phyloP scores from a whole-genome alignment of 2,329 filamentous ascomycete species.

The Botryotinia convoluta region DNA sequence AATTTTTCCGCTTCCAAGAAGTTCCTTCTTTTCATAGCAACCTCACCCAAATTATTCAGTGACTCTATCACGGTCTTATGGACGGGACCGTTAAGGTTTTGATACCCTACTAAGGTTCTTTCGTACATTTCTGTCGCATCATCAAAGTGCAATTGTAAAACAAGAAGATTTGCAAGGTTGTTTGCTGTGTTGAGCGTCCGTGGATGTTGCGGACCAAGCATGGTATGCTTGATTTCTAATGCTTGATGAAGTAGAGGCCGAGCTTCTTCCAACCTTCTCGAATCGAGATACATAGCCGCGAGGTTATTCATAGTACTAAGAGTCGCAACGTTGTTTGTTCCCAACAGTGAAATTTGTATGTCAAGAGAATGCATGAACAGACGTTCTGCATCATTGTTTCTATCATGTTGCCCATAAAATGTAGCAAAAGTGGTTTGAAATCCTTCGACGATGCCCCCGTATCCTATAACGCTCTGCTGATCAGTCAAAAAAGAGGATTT shows the following conservation, averaged over 20 bases:
- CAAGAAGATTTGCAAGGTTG: constrained; percentile 35
- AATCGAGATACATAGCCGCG: constrained; percentile 33
- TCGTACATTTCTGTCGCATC: constrained; percentile 30
- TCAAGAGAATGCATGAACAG: constrained; percentile 23
- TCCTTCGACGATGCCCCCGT: constrained; percentile 14
- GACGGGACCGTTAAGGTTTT: constrained; percentile 13
- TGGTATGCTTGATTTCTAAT: constrained; percentile 12
- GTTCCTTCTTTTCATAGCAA: constrained; percentile 5
- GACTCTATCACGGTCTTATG: constrained; percentile 23
- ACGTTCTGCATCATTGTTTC: constrained; percentile 25
- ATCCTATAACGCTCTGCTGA: constrained; percentile 11
- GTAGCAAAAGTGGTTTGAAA: constrained; percentile 10
- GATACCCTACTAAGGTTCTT: constrained; percentile 20
- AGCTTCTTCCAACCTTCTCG: constrained; percentile 33
- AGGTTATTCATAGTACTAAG: constrained; percentile 33
- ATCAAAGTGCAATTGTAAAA: constrained; percentile 27
- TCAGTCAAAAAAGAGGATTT: background rate
- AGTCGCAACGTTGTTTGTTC: constrained; percentile 19
- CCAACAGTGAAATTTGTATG: constrained; percentile 8
- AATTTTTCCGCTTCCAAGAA: constrained; percentile 18
- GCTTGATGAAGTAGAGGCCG: constrained; percentile 23
- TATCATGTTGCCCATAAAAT: constrained; percentile 22
- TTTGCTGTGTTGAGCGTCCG: constrained; percentile 22
- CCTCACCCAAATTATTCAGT: constrained; percentile 17
- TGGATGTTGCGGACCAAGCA: constrained; percentile 27